Percentiles rank a stretch among this genome's conserved stretches.
These are phyloP conservation scores for Nematocida major DNA, from an alignment of 371 early-diverging fungal genomes.

Conservation along the genomic window DNA sequence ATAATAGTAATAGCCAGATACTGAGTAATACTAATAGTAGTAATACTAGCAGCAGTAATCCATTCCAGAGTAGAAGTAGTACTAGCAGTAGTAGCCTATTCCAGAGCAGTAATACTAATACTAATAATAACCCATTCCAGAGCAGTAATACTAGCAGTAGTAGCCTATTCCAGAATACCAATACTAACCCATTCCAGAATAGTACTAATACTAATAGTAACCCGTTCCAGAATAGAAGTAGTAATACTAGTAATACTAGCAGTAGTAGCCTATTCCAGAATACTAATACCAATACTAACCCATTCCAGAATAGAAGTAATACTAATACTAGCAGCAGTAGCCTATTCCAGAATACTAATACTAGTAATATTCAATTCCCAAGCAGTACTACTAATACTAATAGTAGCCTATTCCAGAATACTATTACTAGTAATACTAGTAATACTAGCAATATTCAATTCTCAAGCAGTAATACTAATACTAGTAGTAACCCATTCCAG, in stretches of 20 bases:
- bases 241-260: neutral
- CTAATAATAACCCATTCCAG: neutral
- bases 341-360: neutral
- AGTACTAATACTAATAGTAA: neutral
- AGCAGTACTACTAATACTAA: neutral
- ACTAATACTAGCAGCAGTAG: too few relatives aligned
- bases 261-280: neutral
- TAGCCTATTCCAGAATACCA: neutral
- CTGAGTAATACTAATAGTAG: neutral
- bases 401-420: neutral
- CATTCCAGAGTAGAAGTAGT: neutral
- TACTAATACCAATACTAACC: neutral
- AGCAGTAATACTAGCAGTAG: neutral
- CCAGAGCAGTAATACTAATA: too few relatives aligned
- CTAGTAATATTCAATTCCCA: neutral
- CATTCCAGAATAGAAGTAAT: neutral
- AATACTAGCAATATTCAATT: neutral
- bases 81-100: too few relatives aligned
- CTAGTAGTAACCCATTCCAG: too few relatives aligned
- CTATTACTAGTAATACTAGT: neutral
- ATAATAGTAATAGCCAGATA: neutral
- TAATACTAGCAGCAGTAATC: neutral
- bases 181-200: neutral
- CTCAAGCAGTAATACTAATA: neutral
- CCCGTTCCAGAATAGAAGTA: neutral